Evolutionary conservation across 163 green algal species (phyloP), one percentile per base, ranked within the genome.

Genomic region (Scenedesmus sp.): DNA sequence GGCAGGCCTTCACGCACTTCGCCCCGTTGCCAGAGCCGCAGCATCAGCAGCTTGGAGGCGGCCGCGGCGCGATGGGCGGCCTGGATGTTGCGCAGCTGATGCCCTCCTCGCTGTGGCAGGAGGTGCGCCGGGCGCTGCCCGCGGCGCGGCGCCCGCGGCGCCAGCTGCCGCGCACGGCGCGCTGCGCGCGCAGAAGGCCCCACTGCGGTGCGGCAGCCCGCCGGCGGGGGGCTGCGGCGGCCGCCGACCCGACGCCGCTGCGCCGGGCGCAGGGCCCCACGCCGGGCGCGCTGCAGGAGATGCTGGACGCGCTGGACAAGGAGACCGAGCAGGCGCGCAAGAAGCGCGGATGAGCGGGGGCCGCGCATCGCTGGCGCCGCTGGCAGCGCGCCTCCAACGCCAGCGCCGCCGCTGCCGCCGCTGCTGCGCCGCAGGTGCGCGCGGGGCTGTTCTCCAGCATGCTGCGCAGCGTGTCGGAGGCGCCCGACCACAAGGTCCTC

Each of bases 291-390:
- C 56, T 83, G 28, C 64, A 83, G 45, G 75, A 83, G 45, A 26
- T 77, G 29, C n/a, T 83, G 31, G 65, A 76, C 31, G 42, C 20
- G 36, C 34, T 83, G 2, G 75, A 83, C 45, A 60, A 56, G 54
- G 29, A 63, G 2, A 71, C 75, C 24, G 75, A 83, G 45, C 64
- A 83, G 64, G 75, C 62, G 11, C 44, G 65, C 48, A n/a, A n/a
- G n/a, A n/a, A n/a, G n/a, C n/a, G n/a, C n/a, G n/a, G n/a, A n/a
- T n/a, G n/a, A n/a, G n/a, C n/a, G n/a, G n/a, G n/a, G n/a, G n/a
- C n/a, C n/a, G n/a, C n/a, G n/a, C n/a, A n/a, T n/a, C n/a, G 44
- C 2, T 0, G 20, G 20, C 31, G 29, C 28, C 20, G 6, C 20
- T 60, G 44, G 44, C 22, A 63, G 62, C 39, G n/a, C n/a, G n/a